Percentiles rank a stretch among this genome's conserved stretches.
Evolutionary conservation across 352 stramenopile species (phyloP).

Genomic region (Phytophthora melonis): DNA sequence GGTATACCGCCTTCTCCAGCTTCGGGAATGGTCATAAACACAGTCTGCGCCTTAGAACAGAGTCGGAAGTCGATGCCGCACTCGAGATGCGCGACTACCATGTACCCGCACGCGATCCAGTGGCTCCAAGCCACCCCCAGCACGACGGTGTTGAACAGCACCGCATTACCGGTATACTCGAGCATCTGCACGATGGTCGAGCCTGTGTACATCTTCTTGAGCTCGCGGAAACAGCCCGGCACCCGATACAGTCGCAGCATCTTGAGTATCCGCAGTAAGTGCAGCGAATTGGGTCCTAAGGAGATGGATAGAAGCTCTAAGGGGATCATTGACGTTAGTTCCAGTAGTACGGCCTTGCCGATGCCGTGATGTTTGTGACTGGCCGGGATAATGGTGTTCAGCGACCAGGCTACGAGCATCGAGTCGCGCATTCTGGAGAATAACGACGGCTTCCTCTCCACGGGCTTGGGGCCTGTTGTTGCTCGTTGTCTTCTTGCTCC

Average conservation of each 20-base stretch:
- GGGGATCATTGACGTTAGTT: constrained; percentile 59
- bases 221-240: constrained; percentile 47
- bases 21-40: constrained; percentile 22
- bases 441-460: constrained; percentile 19
- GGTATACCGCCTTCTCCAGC: constrained; percentile 18
- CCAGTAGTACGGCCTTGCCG: constrained; percentile 46
- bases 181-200: constrained; percentile 56
- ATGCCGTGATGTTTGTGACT: constrained; percentile 45
- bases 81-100: constrained; percentile 71
- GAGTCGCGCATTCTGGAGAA: constrained; percentile 43
- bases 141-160: constrained; percentile 60
- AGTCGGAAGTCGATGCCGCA: constrained; percentile 68
- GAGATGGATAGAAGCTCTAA: constrained; percentile 56
- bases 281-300: constrained; percentile 61
- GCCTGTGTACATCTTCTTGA: constrained; percentile 58
- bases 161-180: constrained; percentile 63
- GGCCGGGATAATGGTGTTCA: constrained; percentile 68
- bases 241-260: constrained; percentile 68
- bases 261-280: constrained; percentile 63
- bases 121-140: constrained; percentile 60
- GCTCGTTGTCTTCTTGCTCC: constrained; percentile 20
- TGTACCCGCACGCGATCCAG: constrained; percentile 72
- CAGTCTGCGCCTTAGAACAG: constrained; percentile 46
- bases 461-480: constrained; percentile 12
- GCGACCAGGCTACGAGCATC: constrained; percentile 58